A percentile compares a stretch with the other conserved stretches of the same genome.
These are phyloP conservation scores for Chaetomidium leptoderma DNA, from an alignment of 495 filamentous ascomycete species.

Conservation along the genomic window DNA sequence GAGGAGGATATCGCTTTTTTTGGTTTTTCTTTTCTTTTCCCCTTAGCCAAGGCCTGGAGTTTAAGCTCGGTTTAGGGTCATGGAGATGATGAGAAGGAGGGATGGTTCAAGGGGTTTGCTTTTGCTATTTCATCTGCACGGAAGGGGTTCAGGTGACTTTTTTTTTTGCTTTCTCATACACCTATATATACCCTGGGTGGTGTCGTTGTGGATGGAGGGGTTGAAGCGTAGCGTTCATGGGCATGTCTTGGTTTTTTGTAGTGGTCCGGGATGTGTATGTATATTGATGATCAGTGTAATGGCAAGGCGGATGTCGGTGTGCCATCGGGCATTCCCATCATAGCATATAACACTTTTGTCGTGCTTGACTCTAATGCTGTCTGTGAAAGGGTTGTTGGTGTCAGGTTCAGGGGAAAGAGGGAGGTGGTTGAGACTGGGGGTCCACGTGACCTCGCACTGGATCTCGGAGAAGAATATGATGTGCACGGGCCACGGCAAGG, in stretches of 20 bases:
- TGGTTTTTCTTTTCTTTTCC: not conserved
- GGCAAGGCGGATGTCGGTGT: too few relatives aligned
- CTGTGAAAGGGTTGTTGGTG: too few relatives aligned
- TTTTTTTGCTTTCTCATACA: not conserved
- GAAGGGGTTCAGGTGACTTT: not conserved
- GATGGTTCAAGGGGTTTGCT: not conserved
- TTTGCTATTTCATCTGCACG: not conserved
- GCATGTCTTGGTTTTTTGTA: not conserved
- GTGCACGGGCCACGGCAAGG: not conserved
- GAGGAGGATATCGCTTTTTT: not conserved
- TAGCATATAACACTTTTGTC: too few relatives aligned
- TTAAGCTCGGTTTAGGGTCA: not conserved
- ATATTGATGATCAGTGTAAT: not conserved
- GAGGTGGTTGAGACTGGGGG: not conserved
- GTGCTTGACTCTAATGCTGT: not conserved
- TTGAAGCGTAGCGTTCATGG: not conserved
- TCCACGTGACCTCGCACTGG: not conserved
- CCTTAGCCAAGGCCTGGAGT: not conserved
- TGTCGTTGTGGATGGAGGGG: too few relatives aligned
- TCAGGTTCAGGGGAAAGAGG: too few relatives aligned
- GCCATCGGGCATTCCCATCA: too few relatives aligned
- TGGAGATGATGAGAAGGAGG: not conserved
- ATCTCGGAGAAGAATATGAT: not conserved
- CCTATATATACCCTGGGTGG: conserved; percentile 11
- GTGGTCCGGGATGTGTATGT: not conserved